Evolutionary conservation across 805 yeast genomes (phyloP), one percentile per base, ranked within the genome.

Genomic region (Metschnikowia orientalis): DNA sequence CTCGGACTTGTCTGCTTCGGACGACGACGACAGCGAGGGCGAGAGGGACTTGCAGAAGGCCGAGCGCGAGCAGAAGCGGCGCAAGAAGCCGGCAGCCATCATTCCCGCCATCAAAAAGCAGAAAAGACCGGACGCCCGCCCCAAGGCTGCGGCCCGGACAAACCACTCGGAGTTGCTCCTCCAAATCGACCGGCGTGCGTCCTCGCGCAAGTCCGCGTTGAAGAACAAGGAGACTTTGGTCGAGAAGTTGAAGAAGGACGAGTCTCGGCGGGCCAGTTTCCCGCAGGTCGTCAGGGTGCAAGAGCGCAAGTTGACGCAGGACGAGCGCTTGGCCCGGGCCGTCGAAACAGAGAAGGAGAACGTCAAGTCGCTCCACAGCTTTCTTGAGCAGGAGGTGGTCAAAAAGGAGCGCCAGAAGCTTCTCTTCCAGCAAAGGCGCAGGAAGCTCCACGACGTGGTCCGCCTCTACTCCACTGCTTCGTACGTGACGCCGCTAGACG

Each of bases 291-390:
- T 59, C 1, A 54, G 64, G 18, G 53, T 57, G 6, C 58, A 68
- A 38, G 61, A 67, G 30, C 56, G 56, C 11, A 77, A 77, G 61
- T 61, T 77, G 50, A 81, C 92, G 0, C 82, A 82, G 46, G 87
- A 76, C 38, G 86, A 83, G 50, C 63, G 81, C 24, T 57, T 83
- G 27, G 80, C 72, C n/a, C 92, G 87, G 54, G 97, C 98, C 1
- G 64, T 79, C 28, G 82, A 80, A 46, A 92, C 97, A 0, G 98
- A 92, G 57, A 70, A 73, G 51, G 71, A 73, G 26, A 92, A 92
- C 55, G 62, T 77, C 2, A 64, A 75, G 17, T 82, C 96, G 3
- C 63, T 92, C 44, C 77, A 82, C 41, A 68, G 73, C 48, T 92
- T 84, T 52, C 76, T 81, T 47, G 94, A 89, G 48, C 90, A 85